Evolutionary conservation across 495 filamentous ascomycete genomes (phyloP).

Genomic region (Xylaria intraflava): DNA sequence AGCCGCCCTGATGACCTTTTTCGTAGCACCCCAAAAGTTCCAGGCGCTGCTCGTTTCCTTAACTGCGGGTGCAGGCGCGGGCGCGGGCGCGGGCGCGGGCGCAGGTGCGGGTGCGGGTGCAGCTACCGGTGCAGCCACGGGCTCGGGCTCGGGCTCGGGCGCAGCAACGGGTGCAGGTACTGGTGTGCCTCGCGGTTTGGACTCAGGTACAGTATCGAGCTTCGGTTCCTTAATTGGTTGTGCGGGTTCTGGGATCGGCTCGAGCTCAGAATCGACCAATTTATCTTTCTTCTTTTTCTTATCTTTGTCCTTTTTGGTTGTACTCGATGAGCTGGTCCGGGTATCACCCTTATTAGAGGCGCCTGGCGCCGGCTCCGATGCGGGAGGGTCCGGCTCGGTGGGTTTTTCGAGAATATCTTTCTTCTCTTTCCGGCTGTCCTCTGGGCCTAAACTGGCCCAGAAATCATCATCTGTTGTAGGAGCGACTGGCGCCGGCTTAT

Average conservation of each 20-base stretch:
- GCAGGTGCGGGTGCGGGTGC: not conserved
- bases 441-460: constrained; percentile 16
- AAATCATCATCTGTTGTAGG: constrained; percentile 12
- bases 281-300: constrained; percentile 33
- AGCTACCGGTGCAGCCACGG: not conserved
- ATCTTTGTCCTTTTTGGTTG: constrained; percentile 18
- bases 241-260: constrained; percentile 8
- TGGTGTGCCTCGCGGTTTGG: not conserved
- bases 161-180: no score
- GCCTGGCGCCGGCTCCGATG: constrained; percentile 15
- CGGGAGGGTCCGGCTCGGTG: constrained; percentile 9
- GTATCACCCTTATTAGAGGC: constrained; percentile 10
- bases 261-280: constrained; percentile 13
- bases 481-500: not conserved
- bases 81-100: not conserved
- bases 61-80: constrained; percentile 2
- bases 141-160: not conserved
- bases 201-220: not conserved
- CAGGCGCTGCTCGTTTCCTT: constrained; percentile 26
- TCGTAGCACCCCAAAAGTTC: constrained; percentile 33
- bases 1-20: constrained; percentile 25
- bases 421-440: constrained; percentile 24
- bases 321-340: constrained; percentile 11
- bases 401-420: constrained; percentile 17
- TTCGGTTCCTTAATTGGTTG: not conserved